Percentiles rank a stretch among this genome's conserved stretches.
These are phyloP conservation scores for Salix viminalis DNA, from an alignment of 345 rosid species.

Conservation along the genomic window DNA sequence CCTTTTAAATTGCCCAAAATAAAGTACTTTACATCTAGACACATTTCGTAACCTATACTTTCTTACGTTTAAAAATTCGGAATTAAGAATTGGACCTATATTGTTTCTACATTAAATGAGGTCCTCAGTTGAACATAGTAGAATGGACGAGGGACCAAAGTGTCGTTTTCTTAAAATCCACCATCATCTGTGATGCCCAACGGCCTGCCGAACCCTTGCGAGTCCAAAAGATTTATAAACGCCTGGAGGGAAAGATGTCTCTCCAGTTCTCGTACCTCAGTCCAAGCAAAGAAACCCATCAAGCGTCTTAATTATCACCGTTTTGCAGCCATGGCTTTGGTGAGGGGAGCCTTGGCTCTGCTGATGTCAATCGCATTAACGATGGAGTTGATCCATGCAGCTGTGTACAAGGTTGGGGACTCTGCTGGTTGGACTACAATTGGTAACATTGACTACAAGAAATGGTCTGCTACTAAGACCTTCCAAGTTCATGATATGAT, in stretches of 20 bases:
- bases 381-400: conserved; percentile 36
- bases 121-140: not conserved
- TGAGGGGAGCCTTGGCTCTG: conserved; percentile 15
- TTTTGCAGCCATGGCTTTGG: conserved; percentile 16
- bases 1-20: not conserved
- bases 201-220: conserved; percentile 7
- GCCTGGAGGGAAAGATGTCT: not conserved
- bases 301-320: not conserved
- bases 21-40: not conserved
- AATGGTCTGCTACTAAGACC: conserved; percentile 70
- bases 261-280: conserved; percentile 6
- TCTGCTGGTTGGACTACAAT: conserved; percentile 91
- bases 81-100: not conserved
- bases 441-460: conserved; percentile 77
- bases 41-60: not conserved
- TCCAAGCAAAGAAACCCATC: not conserved
- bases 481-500: conserved; percentile 71
- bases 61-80: not conserved
- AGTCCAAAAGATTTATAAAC: conserved; percentile 17
- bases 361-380: conserved; percentile 7
- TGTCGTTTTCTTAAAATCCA: not conserved
- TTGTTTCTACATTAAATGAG: not conserved
- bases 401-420: conserved; percentile 76
- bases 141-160: not conserved
- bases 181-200: not conserved